Base-by-base conservation (phyloP, 805 yeast genomes). In the Yarrowia porcina region DNA sequence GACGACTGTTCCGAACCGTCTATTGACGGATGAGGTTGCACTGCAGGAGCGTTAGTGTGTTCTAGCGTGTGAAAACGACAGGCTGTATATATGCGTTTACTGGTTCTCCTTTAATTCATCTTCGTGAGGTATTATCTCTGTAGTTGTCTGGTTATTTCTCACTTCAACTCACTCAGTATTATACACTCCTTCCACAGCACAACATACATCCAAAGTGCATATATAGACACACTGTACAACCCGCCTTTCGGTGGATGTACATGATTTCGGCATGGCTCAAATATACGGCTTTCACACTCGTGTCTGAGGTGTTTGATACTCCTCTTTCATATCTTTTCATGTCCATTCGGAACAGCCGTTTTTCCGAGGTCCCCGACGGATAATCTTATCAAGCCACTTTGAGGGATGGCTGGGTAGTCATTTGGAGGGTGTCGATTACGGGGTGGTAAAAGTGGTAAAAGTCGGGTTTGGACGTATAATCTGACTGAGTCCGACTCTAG, bases 311-410 rank as follows among this genome's bases (percentile, higher is more conserved):
- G n/a, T n/a, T n/a, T n/a, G n/a, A n/a, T n/a, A n/a, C n/a, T n/a
- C n/a, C n/a, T n/a, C n/a, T n/a, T n/a, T n/a, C n/a, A n/a, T n/a
- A n/a, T n/a, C n/a, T n/a, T n/a, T 5, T 8, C 1, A n/a, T 3
- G n/a, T 32, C 6, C 20, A 12, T 18, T 33, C 10, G 18, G 11
- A 4, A n/a, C 5, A 7, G 10, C 25, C 52, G 25, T 45, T 45
- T 45, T 45, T 45, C 52, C 52, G 52, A 20, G 52, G 21, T 21
- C 25, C 30, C 52, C 36, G 52, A 30, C 52, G 52, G 52, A 45
- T 45, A 45, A 45, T 45, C 52, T 45, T 45, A 45, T 45, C 52
- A 45, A 45, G 52, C 52, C 52, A 45, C 52, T 5, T 23, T 27
- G 36, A 3, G 35, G 50, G 36, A 36, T 45, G 52, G 36, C 25